Conservation (phyloP, 75 land plant species). For the Azolla pinnata region DNA sequence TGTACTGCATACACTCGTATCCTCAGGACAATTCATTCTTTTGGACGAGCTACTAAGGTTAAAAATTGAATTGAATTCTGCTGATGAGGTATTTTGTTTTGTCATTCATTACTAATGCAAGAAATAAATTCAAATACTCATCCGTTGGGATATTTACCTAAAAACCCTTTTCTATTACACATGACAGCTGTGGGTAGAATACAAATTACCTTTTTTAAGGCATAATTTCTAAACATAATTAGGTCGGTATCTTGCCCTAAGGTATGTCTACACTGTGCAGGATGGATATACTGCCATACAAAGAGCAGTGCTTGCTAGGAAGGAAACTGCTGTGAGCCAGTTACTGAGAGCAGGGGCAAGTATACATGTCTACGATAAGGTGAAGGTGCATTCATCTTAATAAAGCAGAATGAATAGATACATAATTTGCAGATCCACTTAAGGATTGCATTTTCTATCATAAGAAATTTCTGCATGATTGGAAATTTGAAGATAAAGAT, state of each 20-base stretch:
- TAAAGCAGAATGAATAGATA: conserved; percentile 10
- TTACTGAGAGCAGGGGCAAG: conserved; percentile 71
- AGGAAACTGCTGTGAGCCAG: conserved; percentile 62
- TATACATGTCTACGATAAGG: conserved; percentile 53
- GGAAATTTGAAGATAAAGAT: conserved; percentile 6
- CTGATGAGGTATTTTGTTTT: background rate
- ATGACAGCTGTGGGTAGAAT: too few species aligned
- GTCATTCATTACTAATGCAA: background rate
- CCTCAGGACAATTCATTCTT: background rate
- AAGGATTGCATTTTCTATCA: too few species aligned
- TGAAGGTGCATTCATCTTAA: conserved; percentile 17
- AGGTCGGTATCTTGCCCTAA: too few species aligned
- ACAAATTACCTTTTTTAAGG: too few species aligned
- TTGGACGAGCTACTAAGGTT: background rate
- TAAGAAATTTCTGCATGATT: conserved; percentile 5
- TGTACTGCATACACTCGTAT: background rate
- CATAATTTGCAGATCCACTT: too few species aligned
- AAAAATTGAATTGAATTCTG: background rate
- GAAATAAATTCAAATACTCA: background rate
- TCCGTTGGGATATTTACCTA: background rate
- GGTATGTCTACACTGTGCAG: too few species aligned
- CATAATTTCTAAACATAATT: background rate
- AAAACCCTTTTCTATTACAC: background rate
- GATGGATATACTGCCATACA: conserved; percentile 72
- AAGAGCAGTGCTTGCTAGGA: conserved; percentile 56